Base-by-base conservation (phyloP, 805 yeast genomes). In the Monosporozyma aerobia region DNA sequence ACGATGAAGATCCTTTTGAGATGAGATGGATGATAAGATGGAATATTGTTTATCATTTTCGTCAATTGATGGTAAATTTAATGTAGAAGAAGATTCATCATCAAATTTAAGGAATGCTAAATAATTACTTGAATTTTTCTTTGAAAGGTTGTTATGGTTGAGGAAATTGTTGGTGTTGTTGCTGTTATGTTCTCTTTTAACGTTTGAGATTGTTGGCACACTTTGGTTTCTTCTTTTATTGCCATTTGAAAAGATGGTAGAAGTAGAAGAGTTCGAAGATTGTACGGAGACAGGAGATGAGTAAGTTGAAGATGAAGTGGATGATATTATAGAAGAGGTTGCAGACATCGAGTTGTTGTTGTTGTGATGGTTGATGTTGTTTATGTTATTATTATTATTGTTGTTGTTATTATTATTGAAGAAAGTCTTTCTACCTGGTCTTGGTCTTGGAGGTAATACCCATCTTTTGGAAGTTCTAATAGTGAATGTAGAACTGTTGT, bases 381-480 rank as follows among this genome's bases (percentile, higher is more conserved):
- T 33, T 19, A 19, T 33, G 14, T 46, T 30, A 35, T 16, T 46
- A 10, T 7, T 27, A 7, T 7, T 27, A 27, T 7, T 27, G 29
- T 5, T 27, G 49, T 27, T 48, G n/a, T 49, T 35, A 9, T 19
- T 37, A 39, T 29, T 43, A 11, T 33, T 35, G 3, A 25, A 19
- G 35, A 30, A 37, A 30, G 48, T 29, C 58, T 79, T 80, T 49
- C 83, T 70, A 22, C 86, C 87, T 0, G 87, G 86, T 58, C 86
- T 83, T 27, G 95, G 94, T 57, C 94, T 74, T 10, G 95, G 95
- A 2, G 95, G 95, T 32, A 86, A 70, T 7, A 85, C 90, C 90
- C 94, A 88, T 62, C 81, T 82, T 62, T 84, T 84, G 50, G 90
- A 83, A 1, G 92, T 83, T 59, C 76, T 80, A 7, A 59, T 52